Conservation (phyloP, 2,329 filamentous ascomycete genomes). For the Cercospora brassicicola region DNA sequence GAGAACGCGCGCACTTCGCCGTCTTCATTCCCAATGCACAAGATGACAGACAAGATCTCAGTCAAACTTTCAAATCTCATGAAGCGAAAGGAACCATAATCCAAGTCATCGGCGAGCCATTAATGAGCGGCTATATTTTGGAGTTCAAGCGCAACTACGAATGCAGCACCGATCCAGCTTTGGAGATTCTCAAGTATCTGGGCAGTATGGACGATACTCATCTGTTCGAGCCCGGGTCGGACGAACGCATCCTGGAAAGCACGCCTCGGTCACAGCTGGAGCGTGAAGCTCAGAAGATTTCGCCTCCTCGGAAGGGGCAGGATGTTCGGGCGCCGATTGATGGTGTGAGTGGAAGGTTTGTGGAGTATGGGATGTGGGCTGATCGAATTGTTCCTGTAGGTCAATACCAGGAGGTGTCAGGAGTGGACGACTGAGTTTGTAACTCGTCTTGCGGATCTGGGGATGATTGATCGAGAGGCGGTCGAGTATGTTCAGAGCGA, state of each 20-base stretch:
- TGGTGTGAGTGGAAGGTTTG: not conserved
- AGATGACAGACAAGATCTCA: not conserved
- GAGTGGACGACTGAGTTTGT: not conserved
- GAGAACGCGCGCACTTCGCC: not conserved
- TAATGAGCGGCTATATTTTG: not conserved
- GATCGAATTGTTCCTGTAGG: not conserved
- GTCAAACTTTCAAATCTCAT: not conserved
- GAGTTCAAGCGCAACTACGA: constrained; percentile 1
- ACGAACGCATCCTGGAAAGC: not conserved
- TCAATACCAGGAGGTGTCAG: not conserved
- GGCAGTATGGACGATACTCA: not conserved
- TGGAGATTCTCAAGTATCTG: not conserved
- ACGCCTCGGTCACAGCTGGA: not conserved
- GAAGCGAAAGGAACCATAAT: not conserved
- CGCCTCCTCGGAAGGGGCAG: not conserved
- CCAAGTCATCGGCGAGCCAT: not conserved
- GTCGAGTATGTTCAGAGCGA: not conserved
- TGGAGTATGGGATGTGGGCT: too few relatives aligned
- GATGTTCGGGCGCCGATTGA: not conserved
- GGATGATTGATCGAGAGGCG: not conserved
- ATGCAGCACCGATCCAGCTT: not conserved
- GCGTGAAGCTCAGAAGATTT: not conserved
- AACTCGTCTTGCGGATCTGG: not conserved
- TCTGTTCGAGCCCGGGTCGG: not conserved
- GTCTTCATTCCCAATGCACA: not conserved